Percentiles rank a stretch among this genome's conserved stretches.
Evolutionary conservation across 2,329 filamentous ascomycete species (phyloP).

Genomic region (Blastomyces parvus): DNA sequence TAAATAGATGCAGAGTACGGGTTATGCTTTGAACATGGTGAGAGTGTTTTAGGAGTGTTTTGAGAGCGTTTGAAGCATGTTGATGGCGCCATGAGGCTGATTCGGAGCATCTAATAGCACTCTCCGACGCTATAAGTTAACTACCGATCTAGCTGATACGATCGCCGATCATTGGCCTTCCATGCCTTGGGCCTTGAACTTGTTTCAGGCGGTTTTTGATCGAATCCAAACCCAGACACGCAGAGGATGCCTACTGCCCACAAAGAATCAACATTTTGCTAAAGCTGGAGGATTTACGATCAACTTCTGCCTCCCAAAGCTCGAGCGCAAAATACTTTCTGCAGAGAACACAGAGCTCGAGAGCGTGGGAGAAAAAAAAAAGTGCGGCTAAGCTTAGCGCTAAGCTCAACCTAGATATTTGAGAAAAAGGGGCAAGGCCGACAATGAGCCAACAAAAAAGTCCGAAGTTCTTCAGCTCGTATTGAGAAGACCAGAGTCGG

Average conservation of each 20-base stretch:
- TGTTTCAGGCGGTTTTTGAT: background rate
- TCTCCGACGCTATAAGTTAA: background rate
- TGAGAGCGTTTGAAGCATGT: no score
- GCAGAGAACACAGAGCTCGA: background rate
- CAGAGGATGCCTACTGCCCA: background rate
- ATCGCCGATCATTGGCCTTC: background rate
- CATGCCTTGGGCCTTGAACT: background rate
- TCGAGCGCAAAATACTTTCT: background rate
- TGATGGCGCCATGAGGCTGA: no score
- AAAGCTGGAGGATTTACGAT: background rate
- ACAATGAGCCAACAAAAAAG: background rate
- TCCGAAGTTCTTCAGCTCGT: background rate
- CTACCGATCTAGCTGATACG: no score
- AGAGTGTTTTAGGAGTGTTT: no score
- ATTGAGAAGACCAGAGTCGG: background rate
- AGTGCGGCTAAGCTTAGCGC: background rate
- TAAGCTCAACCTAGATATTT: background rate
- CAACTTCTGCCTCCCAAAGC: background rate
- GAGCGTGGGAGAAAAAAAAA: background rate
- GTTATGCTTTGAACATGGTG: background rate
- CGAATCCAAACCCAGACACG: background rate
- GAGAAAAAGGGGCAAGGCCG: background rate
- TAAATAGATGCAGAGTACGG: background rate
- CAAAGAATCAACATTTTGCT: background rate
- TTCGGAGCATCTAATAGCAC: no score